Base-by-base conservation (phyloP, 306 rosid genomes). In the Hippophae rhamnoides region DNA sequence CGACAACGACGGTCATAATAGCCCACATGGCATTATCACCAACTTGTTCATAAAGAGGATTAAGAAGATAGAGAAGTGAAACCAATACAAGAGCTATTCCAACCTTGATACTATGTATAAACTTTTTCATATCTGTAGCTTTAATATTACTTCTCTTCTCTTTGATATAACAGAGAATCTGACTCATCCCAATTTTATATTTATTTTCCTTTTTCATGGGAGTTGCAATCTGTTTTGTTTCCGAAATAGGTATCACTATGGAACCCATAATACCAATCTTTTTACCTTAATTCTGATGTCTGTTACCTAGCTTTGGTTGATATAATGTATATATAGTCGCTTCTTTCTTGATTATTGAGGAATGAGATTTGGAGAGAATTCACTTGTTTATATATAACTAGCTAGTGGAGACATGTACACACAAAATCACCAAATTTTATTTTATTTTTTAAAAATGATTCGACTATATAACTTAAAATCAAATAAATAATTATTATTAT, bases 21-120 rank as follows among this genome's bases (percentile, higher is more conserved):
- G 98, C 95, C 98, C 98, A 92, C 96, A 87, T 85, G 60, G 96
- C 98, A 69, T 87, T 87, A 6, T 87, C 86, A 51, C 96, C 93
- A 50, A 87, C 84, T 69, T 76, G 82, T 0, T 75, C 45, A 69
- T 78, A 92, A 12, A 92, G 80, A 78, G 96, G 84, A 54, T 87
- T 76, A 43, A 87, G 54, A 27, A 87, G 84, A 70, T 79, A 87
- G 7, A 92, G 76, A 53, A 87, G 84, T 10, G 98, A 90, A 40
- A 90, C 89, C 69, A 87, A 56, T 55, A 81, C 92, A 13, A 90
- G 61, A 2, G 98, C 86, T 48, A 78, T 47, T 64, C 92, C 98
- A 5, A 87, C 92, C 71, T 87, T 90, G 72, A 76, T 23, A 48
- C 96, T 74, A 69, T 90, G 98, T 13, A 82, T 79, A 10, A 81